Evolutionary conservation across 306 rosid genomes (phyloP), one percentile per base, ranked within the genome.

Genomic region (Phaseolus lunatus): DNA sequence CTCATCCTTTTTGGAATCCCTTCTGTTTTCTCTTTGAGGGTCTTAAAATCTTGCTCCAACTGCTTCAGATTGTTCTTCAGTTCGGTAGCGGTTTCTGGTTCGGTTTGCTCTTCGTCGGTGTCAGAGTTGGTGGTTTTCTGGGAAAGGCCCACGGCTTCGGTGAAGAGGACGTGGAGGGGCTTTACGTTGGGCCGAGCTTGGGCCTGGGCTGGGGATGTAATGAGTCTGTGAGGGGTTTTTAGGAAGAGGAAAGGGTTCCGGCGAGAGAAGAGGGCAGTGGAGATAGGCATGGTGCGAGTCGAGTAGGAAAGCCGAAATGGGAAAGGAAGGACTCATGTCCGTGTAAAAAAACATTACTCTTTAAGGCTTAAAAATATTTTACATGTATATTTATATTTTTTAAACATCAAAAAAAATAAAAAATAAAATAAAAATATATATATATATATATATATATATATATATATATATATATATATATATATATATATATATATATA

Each of bases 131-230:
- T 24, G 29, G 71, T 68, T 43, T 70, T 74, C 5, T 80, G 74
- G 15, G 64, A 67, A 5, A 81, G 67, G 3, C 73, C 85, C 7
- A 80, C 80, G 20, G 87, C 87, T 76, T 80, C 85, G 49, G 26
- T 14, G 89, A 86, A 86, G 84, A 90, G 57, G 37, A 79, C 74
- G 66, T 71, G 67, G 68, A 88, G 74, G 5, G 90, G 83, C 71
- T 73, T 87, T 16, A 54, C 45, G 76, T 10, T 12, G 26, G 9
- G 20, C 67, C 13, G 37, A 7, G n/a, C 9, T 13, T 22, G 72
- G 66, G 63, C 3, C 0, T 49, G 77, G 15, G 52, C 43, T 27
- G 72, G 78, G 77, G 73, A 29, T 8, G 86, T 10, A 15, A 41
- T 33, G 75, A 72, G 29, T 47, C 84, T 78, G 77, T 8, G 49